phyloP scores from a whole-genome alignment of 352 stramenopile species.

The Phytophthora tentaculata region DNA sequence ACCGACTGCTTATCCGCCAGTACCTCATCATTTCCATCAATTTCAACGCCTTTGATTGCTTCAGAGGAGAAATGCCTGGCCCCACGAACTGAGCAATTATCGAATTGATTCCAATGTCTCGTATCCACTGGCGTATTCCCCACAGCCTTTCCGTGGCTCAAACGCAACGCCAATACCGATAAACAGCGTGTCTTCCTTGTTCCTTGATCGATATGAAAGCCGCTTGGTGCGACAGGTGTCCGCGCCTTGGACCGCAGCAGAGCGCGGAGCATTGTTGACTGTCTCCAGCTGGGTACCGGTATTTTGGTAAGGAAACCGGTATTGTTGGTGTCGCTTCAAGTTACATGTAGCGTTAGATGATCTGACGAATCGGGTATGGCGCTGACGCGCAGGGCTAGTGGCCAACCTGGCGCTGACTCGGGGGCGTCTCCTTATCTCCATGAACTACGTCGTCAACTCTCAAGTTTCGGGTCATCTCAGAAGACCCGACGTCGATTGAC shows the following conservation, averaged over 20 bases:
- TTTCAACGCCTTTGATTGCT: not conserved
- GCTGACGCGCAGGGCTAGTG: slow-evolving; percentile 16
- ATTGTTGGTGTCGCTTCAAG: too few species aligned
- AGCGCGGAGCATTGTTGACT: slow-evolving; percentile 9
- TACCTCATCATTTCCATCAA: not conserved
- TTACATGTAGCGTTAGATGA: too few species aligned
- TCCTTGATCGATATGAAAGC: slow-evolving; percentile 1
- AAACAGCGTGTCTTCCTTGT: slow-evolving; percentile 9
- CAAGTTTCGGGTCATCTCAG: slow-evolving; percentile 24
- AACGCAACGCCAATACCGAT: slow-evolving; percentile 11
- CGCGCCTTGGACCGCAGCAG: slow-evolving; percentile 16
- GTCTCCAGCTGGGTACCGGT: not conserved
- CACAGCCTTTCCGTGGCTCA: slow-evolving; percentile 1
- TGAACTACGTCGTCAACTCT: slow-evolving; percentile 24
- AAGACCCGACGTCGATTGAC: slow-evolving; percentile 10
- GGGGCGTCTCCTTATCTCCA: slow-evolving; percentile 25
- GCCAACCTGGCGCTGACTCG: slow-evolving; percentile 4
- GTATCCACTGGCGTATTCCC: not conserved
- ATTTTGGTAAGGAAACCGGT: too few species aligned
- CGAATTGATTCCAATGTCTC: too few species aligned
- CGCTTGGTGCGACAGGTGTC: not conserved
- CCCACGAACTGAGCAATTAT: slow-evolving; percentile 3
- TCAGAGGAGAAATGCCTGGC: slow-evolving; percentile 8
- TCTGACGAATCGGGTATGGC: too few species aligned
- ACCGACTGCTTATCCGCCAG: slow-evolving; percentile 1